phyloP scores from a whole-genome alignment of 2,329 filamentous ascomycete genomes.

The Botryotinia narcissicola region DNA sequence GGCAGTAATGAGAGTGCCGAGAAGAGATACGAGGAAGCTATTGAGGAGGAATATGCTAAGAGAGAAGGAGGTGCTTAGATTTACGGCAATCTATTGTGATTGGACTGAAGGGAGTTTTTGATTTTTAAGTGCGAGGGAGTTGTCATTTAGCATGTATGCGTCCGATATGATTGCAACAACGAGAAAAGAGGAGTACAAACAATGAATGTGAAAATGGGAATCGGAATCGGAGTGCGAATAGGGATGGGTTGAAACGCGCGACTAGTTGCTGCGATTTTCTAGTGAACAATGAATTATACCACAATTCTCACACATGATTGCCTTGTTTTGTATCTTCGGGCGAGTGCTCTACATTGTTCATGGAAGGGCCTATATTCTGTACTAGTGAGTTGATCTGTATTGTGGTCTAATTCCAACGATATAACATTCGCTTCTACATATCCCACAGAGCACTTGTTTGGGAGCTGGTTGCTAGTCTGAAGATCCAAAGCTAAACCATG shows the following conservation, averaged over 20 bases:
- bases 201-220: neutral
- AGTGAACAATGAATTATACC: neutral
- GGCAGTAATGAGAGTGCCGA: slow-evolving; percentile 40
- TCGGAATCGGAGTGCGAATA: neutral
- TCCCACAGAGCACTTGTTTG: neutral
- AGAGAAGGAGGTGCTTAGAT: slow-evolving; percentile 58
- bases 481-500: neutral
- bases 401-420: neutral
- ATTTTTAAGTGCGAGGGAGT: neutral
- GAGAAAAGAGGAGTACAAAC: neutral
- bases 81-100: neutral
- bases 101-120: neutral
- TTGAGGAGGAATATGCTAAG: slow-evolving; percentile 63
- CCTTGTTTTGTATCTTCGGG: neutral
- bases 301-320: neutral
- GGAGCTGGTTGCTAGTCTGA: neutral
- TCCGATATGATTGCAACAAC: neutral
- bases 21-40: slow-evolving; percentile 55
- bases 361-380: neutral
- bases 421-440: neutral
- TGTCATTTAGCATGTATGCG: neutral
- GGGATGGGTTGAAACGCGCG: neutral
- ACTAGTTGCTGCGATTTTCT: neutral
- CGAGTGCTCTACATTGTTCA: neutral
- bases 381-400: no score